Percentiles rank a stretch among this genome's conserved stretches.
These are phyloP conservation scores for Cytospora mali DNA, from an alignment of 2,329 filamentous ascomycete genomes.

Conservation along the genomic window DNA sequence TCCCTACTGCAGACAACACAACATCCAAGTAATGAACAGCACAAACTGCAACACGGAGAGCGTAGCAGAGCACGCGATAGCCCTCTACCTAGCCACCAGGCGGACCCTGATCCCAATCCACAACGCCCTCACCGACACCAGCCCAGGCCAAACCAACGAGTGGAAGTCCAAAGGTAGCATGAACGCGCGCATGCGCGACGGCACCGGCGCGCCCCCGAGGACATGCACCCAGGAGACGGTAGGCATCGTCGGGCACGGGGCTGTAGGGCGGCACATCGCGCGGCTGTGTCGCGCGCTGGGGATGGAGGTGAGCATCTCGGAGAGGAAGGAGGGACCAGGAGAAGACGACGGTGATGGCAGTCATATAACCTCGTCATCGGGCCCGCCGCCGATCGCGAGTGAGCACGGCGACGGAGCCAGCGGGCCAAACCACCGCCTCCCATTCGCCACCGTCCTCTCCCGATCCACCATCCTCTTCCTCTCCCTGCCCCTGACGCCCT, in stretches of 20 bases:
- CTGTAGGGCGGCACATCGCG: conserved; percentile 30
- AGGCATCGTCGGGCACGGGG: conserved; percentile 27
- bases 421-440: conserved; percentile 12
- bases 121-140: conserved; percentile 29
- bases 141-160: conserved; percentile 20
- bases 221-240: conserved; percentile 26
- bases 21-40: conserved; percentile 32
- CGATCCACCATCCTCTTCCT: conserved; percentile 32
- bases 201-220: conserved; percentile 10
- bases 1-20: conserved; percentile 29
- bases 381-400: too few relatives aligned
- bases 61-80: conserved; percentile 33
- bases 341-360: too few relatives aligned
- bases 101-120: conserved; percentile 31
- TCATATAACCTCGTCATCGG: too few relatives aligned
- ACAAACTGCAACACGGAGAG: conserved; percentile 31
- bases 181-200: conserved; percentile 14
- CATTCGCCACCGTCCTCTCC: conserved; percentile 31
- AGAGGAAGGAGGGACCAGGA: conserved; percentile 27
- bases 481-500: conserved; percentile 25
- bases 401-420: not conserved
- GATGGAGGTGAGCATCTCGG: conserved; percentile 33
- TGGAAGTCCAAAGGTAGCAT: conserved; percentile 27
- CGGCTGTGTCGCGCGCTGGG: conserved; percentile 31
- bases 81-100: conserved; percentile 32